Evolutionary conservation across 345 rosid genomes (phyloP), one percentile per base, ranked within the genome.

Genomic region (Gossypium raimondii): DNA sequence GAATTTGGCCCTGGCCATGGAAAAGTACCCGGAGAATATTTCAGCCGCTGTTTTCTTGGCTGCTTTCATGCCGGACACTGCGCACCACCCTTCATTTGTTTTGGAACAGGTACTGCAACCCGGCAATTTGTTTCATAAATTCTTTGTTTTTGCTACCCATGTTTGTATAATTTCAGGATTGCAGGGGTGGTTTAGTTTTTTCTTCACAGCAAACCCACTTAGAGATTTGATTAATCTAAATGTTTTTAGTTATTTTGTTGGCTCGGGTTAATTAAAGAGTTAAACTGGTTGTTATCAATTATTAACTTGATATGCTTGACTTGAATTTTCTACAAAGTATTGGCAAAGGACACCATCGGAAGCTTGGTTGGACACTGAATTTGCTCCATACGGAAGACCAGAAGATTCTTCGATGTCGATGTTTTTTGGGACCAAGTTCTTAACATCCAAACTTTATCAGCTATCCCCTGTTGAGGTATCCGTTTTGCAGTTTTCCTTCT

Each of bases 1-100:
- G 80, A 84, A 24, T 70, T 58, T 87, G 81, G 90, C 91, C 11
- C 75, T 85, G 2, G 88, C 89, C 0, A 78, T 80, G 69, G 89
- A 86, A 0, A 77, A 50, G 68, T 88, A 83, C 68, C 80, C 84
- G 0, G 68, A 75, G 5, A 85, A 82, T 77, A 70, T 85, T 25
- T 65, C 83, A 1, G 81, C 34, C 5, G 84, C 76, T 25, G 78
- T 85, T 71, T 85, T 82, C 80, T 16, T 82, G 56, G 48, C 85
- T 3, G 86, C 88, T 1, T 79, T 81, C 48, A 68, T 77, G 79
- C 88, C 86, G 0, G 88, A 85, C 53, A 82, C 84, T 0, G 11
- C 50, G 0, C 82, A 85, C 75, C 57, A 13, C 10, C 83, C 86
- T 1, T 85, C 88, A 0, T 77, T 67, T 67, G 80, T 82, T 41